Evolutionary conservation across 164 flowering plant genomes (phyloP).

Genomic region (Umbilicus rupestris): DNA sequence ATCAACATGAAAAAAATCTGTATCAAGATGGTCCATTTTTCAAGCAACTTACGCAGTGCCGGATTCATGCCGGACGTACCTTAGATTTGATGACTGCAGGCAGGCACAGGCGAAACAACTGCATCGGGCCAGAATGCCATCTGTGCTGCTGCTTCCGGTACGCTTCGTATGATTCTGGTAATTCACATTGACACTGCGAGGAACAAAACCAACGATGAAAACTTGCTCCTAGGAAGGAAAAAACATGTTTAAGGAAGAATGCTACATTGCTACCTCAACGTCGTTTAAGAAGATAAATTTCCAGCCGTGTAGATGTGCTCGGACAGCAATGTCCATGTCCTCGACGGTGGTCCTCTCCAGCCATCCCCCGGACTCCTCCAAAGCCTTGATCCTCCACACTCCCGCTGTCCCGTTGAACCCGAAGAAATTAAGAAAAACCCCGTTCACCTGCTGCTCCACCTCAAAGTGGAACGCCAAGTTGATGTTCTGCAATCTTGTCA

Average conservation of each 20-base stretch:
- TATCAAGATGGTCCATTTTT: no score
- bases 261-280: constrained; percentile 10
- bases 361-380: constrained; percentile 6
- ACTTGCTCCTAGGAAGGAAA: no score
- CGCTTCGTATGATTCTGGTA: constrained; percentile 97
- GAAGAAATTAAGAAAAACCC: constrained; percentile 4
- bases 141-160: constrained; percentile 95
- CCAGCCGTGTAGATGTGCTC: constrained; percentile 10
- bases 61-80: no score
- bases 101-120: constrained; percentile 86
- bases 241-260: no score
- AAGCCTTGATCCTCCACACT: constrained; percentile 9
- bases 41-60: no score
- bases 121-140: constrained; percentile 99
- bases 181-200: constrained; percentile 91
- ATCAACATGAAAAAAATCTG: background rate
- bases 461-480: constrained; percentile 9
- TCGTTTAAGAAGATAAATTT: constrained; percentile 7
- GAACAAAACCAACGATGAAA: no score
- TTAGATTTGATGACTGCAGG: constrained; percentile 68
- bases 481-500: constrained; percentile 9
- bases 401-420: constrained; percentile 9
- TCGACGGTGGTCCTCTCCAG: constrained; percentile 10
- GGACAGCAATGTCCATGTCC: constrained; percentile 10
- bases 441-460: constrained; percentile 11